These are phyloP conservation scores for Apophysomyces elegans DNA, from an alignment of 371 early-diverging fungal genomes.

Conservation along the genomic window DNA sequence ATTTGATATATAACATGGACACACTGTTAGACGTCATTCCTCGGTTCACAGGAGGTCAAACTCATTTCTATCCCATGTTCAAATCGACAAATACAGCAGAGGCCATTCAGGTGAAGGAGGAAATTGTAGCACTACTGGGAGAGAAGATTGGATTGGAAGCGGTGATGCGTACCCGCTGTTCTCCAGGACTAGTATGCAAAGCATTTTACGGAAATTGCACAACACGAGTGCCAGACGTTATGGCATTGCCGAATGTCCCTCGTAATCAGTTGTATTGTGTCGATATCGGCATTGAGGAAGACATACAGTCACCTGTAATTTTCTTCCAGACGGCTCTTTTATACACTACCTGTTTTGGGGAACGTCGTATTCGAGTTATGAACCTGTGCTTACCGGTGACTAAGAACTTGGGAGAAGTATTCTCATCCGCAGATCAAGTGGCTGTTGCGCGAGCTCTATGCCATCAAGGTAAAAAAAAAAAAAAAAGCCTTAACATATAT, in stretches of 20 bases:
- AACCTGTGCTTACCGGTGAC: slow-evolving; percentile 83
- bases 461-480: slow-evolving; percentile 65
- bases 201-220: slow-evolving; percentile 88
- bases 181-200: slow-evolving; percentile 75
- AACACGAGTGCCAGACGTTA: slow-evolving; percentile 81
- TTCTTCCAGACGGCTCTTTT: slow-evolving; percentile 91
- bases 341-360: slow-evolving; percentile 73
- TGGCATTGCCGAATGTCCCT: slow-evolving; percentile 86
- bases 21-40: slow-evolving; percentile 59
- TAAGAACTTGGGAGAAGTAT: slow-evolving; percentile 70
- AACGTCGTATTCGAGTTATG: slow-evolving; percentile 84
- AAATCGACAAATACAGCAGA: slow-evolving; percentile 69
- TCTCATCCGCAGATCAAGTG: slow-evolving; percentile 69
- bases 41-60: slow-evolving; percentile 89
- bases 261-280: slow-evolving; percentile 86
- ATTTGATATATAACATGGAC: not conserved
- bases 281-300: slow-evolving; percentile 78
- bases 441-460: slow-evolving; percentile 66
- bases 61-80: slow-evolving; percentile 86
- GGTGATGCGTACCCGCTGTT: slow-evolving; percentile 87
- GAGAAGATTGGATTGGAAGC: slow-evolving; percentile 83
- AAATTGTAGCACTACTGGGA: slow-evolving; percentile 69
- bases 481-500: not conserved
- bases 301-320: slow-evolving; percentile 62
- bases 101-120: slow-evolving; percentile 67